Conservation (phyloP, 805 yeast genomes). For the Pichia rugopelliculosa region DNA sequence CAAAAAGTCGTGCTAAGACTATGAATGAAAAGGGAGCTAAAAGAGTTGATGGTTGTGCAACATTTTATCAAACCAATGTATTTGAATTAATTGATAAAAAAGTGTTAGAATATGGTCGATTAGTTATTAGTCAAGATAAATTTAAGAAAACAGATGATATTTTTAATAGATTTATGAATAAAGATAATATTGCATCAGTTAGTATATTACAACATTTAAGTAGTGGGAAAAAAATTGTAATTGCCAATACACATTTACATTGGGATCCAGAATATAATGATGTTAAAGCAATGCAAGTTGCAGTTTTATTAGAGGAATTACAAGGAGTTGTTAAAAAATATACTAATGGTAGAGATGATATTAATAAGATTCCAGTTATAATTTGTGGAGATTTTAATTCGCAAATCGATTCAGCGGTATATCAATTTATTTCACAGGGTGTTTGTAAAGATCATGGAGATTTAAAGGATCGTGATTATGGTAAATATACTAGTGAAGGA, state of each 20-base stretch:
- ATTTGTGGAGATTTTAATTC: constrained; percentile 97
- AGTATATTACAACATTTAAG: constrained; percentile 64
- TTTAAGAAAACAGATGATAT: constrained; percentile 91
- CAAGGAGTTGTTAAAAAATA: constrained; percentile 51
- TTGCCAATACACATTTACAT: constrained; percentile 90
- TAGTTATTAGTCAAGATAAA: constrained; percentile 73
- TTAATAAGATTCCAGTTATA: constrained; percentile 55
- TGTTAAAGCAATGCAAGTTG: constrained; percentile 93
- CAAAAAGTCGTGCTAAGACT: constrained; percentile 87
- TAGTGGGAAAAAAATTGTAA: constrained; percentile 63
- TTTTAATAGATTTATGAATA: constrained; percentile 91
- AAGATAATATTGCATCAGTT: constrained; percentile 85
- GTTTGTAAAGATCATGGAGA: constrained; percentile 72
- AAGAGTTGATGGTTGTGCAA: constrained; percentile 98
- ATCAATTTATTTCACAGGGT: constrained; percentile 80
- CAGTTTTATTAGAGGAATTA: constrained; percentile 81
- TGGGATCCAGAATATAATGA: constrained; percentile 98
- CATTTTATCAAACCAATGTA: constrained; percentile 65
- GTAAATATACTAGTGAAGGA: constrained; percentile 83
- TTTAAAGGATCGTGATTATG: constrained; percentile 81
- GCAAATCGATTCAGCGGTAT: constrained; percentile 79
- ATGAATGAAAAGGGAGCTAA: constrained; percentile 74
- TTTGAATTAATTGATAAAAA: constrained; percentile 67
- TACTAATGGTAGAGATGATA: constrained; percentile 24
- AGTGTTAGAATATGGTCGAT: constrained; percentile 73